Conservation (phyloP, 768 basidiomycete genomes). For the Rhizopogon vesiculosus region DNA sequence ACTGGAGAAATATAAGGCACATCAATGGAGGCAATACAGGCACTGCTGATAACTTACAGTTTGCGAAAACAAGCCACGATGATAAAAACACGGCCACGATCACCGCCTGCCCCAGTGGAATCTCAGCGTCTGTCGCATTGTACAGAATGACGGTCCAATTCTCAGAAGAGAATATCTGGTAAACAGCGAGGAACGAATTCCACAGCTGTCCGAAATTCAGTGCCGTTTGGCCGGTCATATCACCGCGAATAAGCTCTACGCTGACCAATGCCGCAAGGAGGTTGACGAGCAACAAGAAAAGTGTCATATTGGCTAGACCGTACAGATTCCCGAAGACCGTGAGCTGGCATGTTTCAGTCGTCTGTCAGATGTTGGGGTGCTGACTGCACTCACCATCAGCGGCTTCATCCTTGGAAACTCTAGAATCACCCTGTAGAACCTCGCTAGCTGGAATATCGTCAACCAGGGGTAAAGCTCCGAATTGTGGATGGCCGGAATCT, state of each 20-base stretch:
- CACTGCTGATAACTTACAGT: conserved; percentile 53
- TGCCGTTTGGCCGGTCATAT: conserved; percentile 45
- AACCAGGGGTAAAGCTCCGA: conserved; percentile 81
- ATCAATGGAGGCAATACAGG: neutral
- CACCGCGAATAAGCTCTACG: conserved; percentile 83
- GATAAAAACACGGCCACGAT: conserved; percentile 69
- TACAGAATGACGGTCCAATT: conserved; percentile 88
- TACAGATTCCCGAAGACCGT: conserved; percentile 91
- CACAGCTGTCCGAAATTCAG: conserved; percentile 82
- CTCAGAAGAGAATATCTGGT: conserved; percentile 89
- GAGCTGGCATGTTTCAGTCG: conserved; percentile 38
- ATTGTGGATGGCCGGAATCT: conserved; percentile 71
- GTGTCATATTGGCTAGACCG: conserved; percentile 85
- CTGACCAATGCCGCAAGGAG: conserved; percentile 79
- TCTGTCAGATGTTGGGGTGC: conserved; percentile 1
- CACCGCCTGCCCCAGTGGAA: conserved; percentile 59
- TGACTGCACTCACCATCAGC: conserved; percentile 52
- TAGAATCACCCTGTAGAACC: conserved; percentile 91
- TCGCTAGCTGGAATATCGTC: conserved; percentile 76
- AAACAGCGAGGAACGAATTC: conserved; percentile 82
- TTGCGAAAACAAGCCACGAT: conserved; percentile 88
- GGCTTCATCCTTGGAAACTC: conserved; percentile 89
- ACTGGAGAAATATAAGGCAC: conserved; percentile 39
- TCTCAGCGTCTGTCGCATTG: conserved; percentile 54
- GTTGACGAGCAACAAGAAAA: conserved; percentile 87